These are phyloP conservation scores for Pseudozyma tsukubaensis DNA, from an alignment of 1,284 basidiomycete species.

Conservation along the genomic window DNA sequence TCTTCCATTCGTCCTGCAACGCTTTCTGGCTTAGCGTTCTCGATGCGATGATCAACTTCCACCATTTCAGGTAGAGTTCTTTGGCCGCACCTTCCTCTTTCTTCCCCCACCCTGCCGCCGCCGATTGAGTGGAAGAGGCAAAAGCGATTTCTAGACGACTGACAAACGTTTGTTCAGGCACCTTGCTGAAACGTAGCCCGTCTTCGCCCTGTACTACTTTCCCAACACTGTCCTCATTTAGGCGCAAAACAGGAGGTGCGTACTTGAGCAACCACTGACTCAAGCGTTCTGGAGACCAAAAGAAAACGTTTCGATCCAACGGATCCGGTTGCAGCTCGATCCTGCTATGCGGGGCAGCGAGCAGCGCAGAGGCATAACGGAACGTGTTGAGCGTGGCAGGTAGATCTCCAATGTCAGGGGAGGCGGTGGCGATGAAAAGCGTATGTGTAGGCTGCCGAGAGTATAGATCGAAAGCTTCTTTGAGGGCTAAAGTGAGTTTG, in stretches of 20 bases:
- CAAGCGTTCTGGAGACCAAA: slow-evolving; percentile 17
- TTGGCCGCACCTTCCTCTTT: slow-evolving; percentile 7
- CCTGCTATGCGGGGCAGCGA: slow-evolving; percentile 3
- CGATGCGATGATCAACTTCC: slow-evolving; percentile 31
- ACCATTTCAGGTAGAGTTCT: slow-evolving; percentile 38
- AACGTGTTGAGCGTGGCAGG: slow-evolving; percentile 33
- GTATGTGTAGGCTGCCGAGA: slow-evolving; percentile 31
- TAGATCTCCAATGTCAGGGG: slow-evolving; percentile 7
- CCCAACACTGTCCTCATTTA: background rate
- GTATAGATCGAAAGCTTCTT: slow-evolving; percentile 41
- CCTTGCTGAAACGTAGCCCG: slow-evolving; percentile 10
- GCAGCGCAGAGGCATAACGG: slow-evolving; percentile 20
- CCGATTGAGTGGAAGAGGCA: too few species aligned
- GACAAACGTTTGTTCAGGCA: slow-evolving; percentile 25
- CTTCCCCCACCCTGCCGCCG: background rate
- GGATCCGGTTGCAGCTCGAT: slow-evolving; percentile 22
- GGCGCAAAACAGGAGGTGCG: background rate
- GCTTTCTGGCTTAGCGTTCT: slow-evolving; percentile 29
- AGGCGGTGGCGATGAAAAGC: slow-evolving; percentile 38
- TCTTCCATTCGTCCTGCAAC: slow-evolving; percentile 29
- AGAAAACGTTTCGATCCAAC: slow-evolving; percentile 18
- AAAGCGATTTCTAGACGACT: background rate
- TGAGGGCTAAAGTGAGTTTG: slow-evolving; percentile 38
- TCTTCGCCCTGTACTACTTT: slow-evolving; percentile 10
- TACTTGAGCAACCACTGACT: slow-evolving; percentile 26